phyloP scores from a whole-genome alignment of 164 flowering plant genomes.

The Berberis thunbergii region DNA sequence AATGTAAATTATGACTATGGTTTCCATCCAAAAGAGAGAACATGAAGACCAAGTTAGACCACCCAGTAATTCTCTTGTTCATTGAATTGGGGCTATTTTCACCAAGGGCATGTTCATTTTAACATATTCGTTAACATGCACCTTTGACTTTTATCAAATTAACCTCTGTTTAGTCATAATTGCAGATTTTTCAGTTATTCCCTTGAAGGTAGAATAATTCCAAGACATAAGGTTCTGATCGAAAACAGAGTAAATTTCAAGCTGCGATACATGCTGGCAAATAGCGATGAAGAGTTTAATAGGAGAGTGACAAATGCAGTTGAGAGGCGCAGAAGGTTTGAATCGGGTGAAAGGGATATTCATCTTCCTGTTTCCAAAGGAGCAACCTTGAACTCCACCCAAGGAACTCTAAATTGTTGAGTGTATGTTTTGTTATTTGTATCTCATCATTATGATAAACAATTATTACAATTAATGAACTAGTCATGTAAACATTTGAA shows the following conservation, averaged over 20 bases:
- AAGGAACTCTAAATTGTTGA: background rate
- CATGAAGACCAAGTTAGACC: no score
- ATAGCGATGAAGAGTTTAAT: conserved; percentile 58
- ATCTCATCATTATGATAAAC: no score
- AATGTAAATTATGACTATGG: no score
- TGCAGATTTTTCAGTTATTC: conserved; percentile 92
- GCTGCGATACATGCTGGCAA: conserved; percentile 66
- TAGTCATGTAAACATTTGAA: no score
- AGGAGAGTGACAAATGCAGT: conserved; percentile 47
- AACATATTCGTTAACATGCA: no score
- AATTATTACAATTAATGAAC: no score
- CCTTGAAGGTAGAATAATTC: conserved; percentile 68
- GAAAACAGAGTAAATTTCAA: conserved; percentile 66
- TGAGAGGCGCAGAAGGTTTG: conserved; percentile 53
- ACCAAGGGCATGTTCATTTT: no score
- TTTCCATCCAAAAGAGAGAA: no score
- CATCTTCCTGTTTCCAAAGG: conserved; percentile 10
- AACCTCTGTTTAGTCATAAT: background rate
- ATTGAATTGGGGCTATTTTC: no score
- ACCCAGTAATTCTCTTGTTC: no score
- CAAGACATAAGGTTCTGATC: conserved; percentile 67
- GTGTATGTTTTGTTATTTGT: no score
- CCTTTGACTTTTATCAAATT: no score
- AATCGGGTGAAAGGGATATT: conserved; percentile 28
- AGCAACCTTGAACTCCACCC: conserved; percentile 5